Conservation (phyloP, 495 filamentous ascomycete species). For the Viridothelium virens region DNA sequence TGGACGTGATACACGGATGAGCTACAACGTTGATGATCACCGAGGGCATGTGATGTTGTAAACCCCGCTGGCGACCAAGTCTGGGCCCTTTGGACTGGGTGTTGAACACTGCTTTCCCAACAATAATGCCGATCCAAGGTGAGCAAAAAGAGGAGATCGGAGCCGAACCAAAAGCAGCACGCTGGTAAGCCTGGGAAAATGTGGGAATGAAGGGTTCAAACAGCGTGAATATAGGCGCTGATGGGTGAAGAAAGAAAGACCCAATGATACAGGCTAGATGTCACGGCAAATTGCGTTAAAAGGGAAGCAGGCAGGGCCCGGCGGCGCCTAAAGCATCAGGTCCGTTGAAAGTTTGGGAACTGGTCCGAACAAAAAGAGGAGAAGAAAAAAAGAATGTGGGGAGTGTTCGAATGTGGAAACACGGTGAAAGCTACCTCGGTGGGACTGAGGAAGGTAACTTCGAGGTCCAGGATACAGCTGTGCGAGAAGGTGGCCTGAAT, state of each 20-base stretch:
- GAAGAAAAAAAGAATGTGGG: constrained; percentile 3
- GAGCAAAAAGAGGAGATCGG: background rate
- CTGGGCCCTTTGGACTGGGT: background rate
- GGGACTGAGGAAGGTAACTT: background rate
- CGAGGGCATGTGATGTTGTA: constrained; percentile 9
- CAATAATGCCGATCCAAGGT: background rate
- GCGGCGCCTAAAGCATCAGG: background rate
- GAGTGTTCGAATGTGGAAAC: background rate
- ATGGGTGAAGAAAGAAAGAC: background rate
- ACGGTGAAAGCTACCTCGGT: constrained; percentile 5
- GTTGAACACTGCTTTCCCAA: background rate
- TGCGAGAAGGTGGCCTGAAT: background rate
- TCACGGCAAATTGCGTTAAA: constrained; percentile 6
- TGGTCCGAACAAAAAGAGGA: background rate
- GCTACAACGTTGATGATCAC: constrained; percentile 4
- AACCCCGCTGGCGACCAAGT: constrained; percentile 5
- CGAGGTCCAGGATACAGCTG: constrained; percentile 1
- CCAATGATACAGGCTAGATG: constrained; percentile 3
- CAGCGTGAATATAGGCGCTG: constrained; percentile 1
- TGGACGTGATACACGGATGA: constrained; percentile 3
- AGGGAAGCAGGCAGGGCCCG: background rate
- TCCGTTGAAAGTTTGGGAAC: background rate
- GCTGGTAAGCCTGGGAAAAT: background rate
- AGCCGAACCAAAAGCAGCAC: background rate
- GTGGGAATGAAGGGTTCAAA: background rate